Evolutionary conservation across 441 rosid genomes (phyloP).

Genomic region (Populus hybrid): DNA sequence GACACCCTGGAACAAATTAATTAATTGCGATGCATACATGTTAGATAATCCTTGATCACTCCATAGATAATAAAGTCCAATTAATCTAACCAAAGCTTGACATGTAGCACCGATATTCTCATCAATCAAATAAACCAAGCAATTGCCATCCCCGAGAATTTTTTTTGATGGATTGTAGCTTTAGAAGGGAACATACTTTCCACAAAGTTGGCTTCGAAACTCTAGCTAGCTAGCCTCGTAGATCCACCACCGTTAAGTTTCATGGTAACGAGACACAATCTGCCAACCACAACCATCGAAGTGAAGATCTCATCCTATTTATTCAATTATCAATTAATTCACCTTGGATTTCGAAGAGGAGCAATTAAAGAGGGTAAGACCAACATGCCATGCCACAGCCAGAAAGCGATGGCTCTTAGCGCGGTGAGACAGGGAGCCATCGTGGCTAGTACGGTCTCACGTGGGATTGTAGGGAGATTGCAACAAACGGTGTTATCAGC

Average conservation of each 20-base stretch:
- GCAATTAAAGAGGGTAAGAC: conserved; percentile 21
- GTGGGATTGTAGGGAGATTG: conserved; percentile 35
- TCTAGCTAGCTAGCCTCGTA: neutral
- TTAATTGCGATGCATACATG: too few species aligned
- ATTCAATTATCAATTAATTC: neutral
- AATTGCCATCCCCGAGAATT: conserved; percentile 23
- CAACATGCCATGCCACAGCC: conserved; percentile 41
- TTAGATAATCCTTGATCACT: too few species aligned
- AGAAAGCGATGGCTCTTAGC: conserved; percentile 32
- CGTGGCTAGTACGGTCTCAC: conserved; percentile 29
- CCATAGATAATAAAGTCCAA: neutral
- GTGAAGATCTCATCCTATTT: neutral
- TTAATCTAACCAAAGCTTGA: conserved; percentile 1
- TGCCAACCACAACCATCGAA: neutral
- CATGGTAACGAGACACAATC: neutral
- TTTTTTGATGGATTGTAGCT: conserved; percentile 20
- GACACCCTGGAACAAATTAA: too few species aligned
- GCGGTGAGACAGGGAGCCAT: conserved; percentile 20
- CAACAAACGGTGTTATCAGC: conserved; percentile 25
- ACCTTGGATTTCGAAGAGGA: neutral
- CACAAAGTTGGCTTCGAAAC: conserved; percentile 22
- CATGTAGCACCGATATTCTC: conserved; percentile 34
- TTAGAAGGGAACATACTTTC: conserved; percentile 37
- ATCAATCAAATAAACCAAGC: conserved; percentile 7
- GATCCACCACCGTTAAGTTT: neutral